Evolutionary conservation across 176 grass and related monocot genomes (phyloP).

Genomic region (Oryza glumipatula): DNA sequence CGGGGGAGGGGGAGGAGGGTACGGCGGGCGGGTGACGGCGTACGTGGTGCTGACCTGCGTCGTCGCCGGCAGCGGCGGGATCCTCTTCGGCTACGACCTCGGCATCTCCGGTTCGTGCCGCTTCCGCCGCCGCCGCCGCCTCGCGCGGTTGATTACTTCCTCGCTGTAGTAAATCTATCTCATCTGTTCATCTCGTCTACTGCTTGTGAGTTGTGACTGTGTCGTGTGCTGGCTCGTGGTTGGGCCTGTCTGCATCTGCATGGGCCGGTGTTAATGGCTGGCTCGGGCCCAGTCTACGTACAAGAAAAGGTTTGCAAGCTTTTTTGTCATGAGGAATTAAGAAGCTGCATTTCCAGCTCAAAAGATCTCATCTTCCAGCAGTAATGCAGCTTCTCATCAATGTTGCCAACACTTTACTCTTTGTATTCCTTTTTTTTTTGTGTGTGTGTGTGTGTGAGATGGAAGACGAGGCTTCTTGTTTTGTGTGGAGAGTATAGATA

Average conservation of each 20-base stretch:
- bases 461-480: not conserved
- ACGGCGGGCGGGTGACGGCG: constrained; percentile 68
- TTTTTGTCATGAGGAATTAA: not conserved
- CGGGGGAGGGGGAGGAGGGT: constrained; percentile 28
- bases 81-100: constrained; percentile 97
- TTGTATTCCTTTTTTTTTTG: too few species aligned
- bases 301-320: not conserved
- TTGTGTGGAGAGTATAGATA: not conserved
- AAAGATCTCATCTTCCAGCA: not conserved
- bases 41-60: constrained; percentile 78
- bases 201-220: not conserved
- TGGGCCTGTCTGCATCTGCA: constrained; percentile 2
- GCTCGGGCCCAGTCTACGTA: not conserved
- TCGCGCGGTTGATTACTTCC: not conserved
- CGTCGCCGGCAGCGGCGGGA: constrained; percentile 77
- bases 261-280: not conserved
- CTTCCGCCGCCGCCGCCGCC: not conserved
- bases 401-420: not conserved
- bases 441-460: too few species aligned
- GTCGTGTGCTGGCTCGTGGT: not conserved
- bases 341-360: not conserved
- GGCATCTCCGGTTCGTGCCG: constrained; percentile 65
- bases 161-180: not conserved
- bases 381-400: not conserved
- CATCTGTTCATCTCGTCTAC: not conserved